Percentiles rank a stretch among this genome's conserved stretches.
phyloP scores from a whole-genome alignment of 164 flowering plant genomes.

The Liriodendron chinense region DNA sequence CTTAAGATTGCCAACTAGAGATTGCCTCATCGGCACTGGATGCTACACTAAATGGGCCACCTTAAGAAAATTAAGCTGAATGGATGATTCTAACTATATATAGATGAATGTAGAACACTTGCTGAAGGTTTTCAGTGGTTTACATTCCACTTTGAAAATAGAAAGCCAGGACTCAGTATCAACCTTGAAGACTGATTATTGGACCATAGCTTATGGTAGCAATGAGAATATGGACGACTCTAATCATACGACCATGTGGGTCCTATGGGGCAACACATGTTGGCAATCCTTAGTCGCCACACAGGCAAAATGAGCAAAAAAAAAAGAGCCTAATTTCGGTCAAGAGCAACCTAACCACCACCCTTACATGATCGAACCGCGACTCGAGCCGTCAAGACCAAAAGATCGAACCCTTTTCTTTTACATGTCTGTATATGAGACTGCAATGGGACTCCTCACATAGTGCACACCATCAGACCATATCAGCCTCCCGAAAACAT shows the following conservation, averaged over 20 bases:
- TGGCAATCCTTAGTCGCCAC: neutral
- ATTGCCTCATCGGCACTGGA: too few species aligned
- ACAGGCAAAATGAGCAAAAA: neutral
- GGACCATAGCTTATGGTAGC: neutral
- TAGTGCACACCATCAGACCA: constrained; percentile 72
- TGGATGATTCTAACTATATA: too few species aligned
- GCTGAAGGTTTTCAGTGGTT: too few species aligned
- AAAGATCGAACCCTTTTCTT: neutral
- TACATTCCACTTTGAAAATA: too few species aligned
- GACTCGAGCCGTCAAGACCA: neutral
- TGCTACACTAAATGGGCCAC: too few species aligned
- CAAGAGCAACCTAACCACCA: neutral
- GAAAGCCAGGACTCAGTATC: too few species aligned
- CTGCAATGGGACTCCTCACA: constrained; percentile 71
- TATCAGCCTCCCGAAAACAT: constrained; percentile 53
- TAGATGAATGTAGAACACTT: too few species aligned
- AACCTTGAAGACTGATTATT: neutral
- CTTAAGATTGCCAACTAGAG: too few species aligned
- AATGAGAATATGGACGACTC: neutral
- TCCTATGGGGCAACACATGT: neutral
- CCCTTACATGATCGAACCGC: neutral
- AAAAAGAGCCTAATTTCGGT: neutral
- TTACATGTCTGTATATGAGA: constrained; percentile 8
- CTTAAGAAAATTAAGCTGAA: too few species aligned
- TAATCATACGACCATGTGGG: neutral